These are phyloP conservation scores for Chrysoporthe puriensis DNA, from an alignment of 2,329 filamentous ascomycete species.

Conservation along the genomic window DNA sequence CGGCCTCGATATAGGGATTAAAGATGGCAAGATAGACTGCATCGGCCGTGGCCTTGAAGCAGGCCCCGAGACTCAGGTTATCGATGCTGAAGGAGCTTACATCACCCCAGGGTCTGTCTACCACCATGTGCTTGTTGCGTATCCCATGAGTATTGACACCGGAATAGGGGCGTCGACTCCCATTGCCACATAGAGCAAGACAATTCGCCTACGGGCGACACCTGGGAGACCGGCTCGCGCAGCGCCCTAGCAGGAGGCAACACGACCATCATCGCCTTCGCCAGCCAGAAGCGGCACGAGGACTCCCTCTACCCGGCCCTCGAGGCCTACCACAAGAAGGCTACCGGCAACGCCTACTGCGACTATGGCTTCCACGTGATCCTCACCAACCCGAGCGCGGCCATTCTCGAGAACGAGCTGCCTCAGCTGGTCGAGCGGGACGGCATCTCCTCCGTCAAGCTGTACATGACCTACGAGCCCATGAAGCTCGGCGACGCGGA, in stretches of 20 bases:
- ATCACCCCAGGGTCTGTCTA: slow-evolving; percentile 42
- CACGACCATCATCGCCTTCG: slow-evolving; percentile 62
- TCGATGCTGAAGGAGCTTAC: slow-evolving; percentile 50
- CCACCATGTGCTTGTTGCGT: too few relatives aligned
- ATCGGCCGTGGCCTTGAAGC: slow-evolving; percentile 45
- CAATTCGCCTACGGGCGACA: slow-evolving; percentile 39
- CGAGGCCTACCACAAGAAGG: slow-evolving; percentile 23
- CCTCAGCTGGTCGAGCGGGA: slow-evolving; percentile 38
- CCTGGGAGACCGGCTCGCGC: slow-evolving; percentile 49
- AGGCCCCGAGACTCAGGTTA: slow-evolving; percentile 39
- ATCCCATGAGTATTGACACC: neutral
- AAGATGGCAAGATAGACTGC: slow-evolving; percentile 48
- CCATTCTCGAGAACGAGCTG: slow-evolving; percentile 48
- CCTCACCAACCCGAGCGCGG: slow-evolving; percentile 47
- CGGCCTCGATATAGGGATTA: slow-evolving; percentile 51
- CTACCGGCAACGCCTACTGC: slow-evolving; percentile 43
- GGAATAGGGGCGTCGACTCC: slow-evolving; percentile 41
- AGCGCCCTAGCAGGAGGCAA: slow-evolving; percentile 61
- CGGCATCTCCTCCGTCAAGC: slow-evolving; percentile 48
- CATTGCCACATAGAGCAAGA: slow-evolving; percentile 44
- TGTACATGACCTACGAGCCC: slow-evolving; percentile 51
- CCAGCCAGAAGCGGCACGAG: slow-evolving; percentile 52
- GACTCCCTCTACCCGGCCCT: slow-evolving; percentile 40
- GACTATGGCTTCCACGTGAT: slow-evolving; percentile 62
- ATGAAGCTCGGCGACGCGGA: slow-evolving; percentile 44